A percentile compares a stretch with the other conserved stretches of the same genome.
Conservation (phyloP, 768 basidiomycete species). For the Daedaleopsis sinensis region DNA sequence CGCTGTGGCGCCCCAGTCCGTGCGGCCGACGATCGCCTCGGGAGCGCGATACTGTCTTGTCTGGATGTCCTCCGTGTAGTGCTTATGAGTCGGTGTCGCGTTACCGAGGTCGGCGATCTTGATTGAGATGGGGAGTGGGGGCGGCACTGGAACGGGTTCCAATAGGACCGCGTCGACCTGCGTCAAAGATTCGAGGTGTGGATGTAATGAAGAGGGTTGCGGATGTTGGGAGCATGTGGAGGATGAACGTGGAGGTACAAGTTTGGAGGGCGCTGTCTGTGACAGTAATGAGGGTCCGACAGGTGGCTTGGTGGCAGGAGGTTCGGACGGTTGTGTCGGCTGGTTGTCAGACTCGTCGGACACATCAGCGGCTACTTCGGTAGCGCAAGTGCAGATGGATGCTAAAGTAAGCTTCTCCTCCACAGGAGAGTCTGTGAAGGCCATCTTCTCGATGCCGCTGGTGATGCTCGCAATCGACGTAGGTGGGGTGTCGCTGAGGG, state of each 20-base stretch:
- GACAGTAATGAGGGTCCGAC: slow-evolving; percentile 38
- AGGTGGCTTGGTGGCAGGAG: slow-evolving; percentile 12
- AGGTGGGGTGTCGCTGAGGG: slow-evolving; percentile 25
- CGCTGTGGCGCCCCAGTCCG: slow-evolving; percentile 83
- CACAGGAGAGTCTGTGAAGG: slow-evolving; percentile 10
- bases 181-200: not conserved
- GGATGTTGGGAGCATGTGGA: slow-evolving; percentile 17
- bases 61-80: slow-evolving; percentile 95
- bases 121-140: slow-evolving; percentile 63
- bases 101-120: slow-evolving; percentile 97
- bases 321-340: slow-evolving; percentile 11
- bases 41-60: slow-evolving; percentile 95
- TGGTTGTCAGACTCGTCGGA: slow-evolving; percentile 3
- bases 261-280: slow-evolving; percentile 37
- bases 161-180: slow-evolving; percentile 1
- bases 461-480: slow-evolving; percentile 35
- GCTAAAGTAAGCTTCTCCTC: slow-evolving; percentile 10
- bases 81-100: slow-evolving; percentile 87
- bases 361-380: slow-evolving; percentile 1
- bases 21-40: slow-evolving; percentile 89
- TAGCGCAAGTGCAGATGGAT: slow-evolving; percentile 20
- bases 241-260: slow-evolving; percentile 24
- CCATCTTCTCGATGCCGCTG: slow-evolving; percentile 24
- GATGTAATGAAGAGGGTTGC: slow-evolving; percentile 13
- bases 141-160: slow-evolving; percentile 3